Evolutionary conservation across 1,139 yeast species (phyloP).

Genomic region (Suhomyces panamericanus): DNA sequence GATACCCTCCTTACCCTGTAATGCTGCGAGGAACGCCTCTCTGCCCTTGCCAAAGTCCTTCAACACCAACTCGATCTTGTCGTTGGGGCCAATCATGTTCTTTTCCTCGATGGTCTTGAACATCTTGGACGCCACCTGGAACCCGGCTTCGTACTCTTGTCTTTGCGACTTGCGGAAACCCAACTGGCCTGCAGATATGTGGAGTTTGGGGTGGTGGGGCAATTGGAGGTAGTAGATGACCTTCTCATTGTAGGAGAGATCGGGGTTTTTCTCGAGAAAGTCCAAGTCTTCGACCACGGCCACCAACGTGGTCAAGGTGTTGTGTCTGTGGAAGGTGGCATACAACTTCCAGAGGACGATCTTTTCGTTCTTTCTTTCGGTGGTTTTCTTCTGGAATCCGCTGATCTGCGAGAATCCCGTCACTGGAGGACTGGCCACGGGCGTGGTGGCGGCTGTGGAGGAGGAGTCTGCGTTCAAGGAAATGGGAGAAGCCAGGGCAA

Average conservation of each 20-base stretch:
- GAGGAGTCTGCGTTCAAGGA: constrained; percentile 9
- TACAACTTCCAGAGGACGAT: constrained; percentile 67
- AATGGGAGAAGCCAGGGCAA: constrained; percentile 13
- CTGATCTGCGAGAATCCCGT: constrained; percentile 12
- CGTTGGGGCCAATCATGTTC: constrained; percentile 49
- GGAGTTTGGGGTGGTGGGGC: constrained; percentile 71
- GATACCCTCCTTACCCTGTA: constrained; percentile 87
- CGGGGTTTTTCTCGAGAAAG: constrained; percentile 56
- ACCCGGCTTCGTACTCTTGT: constrained; percentile 94
- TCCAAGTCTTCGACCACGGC: constrained; percentile 69
- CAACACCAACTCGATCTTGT: constrained; percentile 69
- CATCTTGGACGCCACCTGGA: constrained; percentile 75
- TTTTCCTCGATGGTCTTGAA: constrained; percentile 69
- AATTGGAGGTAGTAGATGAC: constrained; percentile 76
- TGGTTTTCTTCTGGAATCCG: constrained; percentile 8
- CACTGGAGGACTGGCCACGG: not conserved
- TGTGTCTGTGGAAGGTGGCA: constrained; percentile 77
- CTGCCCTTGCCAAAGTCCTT: constrained; percentile 89
- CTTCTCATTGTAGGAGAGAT: constrained; percentile 66
- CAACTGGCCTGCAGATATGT: constrained; percentile 68
- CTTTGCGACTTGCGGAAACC: constrained; percentile 80
- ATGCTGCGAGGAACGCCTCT: constrained; percentile 79
- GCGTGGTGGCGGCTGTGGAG: constrained; percentile 1
- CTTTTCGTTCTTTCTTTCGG: constrained; percentile 27
- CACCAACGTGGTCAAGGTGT: constrained; percentile 75